Evolutionary conservation across 805 yeast species (phyloP), one percentile per base, ranked within the genome.

Genomic region (Ogataea henricii): DNA sequence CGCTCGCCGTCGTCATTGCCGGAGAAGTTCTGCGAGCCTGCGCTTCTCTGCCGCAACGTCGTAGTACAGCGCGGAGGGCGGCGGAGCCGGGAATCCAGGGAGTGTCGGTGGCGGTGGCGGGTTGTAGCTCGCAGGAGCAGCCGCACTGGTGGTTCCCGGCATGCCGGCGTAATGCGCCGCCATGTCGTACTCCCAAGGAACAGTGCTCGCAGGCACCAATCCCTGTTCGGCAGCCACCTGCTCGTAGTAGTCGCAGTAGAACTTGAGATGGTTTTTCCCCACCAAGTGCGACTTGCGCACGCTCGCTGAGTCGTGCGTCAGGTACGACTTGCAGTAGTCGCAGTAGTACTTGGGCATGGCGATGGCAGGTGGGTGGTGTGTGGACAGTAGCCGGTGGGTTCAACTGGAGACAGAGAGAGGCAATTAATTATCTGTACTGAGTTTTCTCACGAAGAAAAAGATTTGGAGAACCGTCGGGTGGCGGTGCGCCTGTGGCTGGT

Each of bases 261-360:
- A 73, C 51, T 78, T 76, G 36, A 87, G 71, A 65, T 89, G 97
- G 64, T 87, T 84, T 57, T 79, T 81, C 8, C 97, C 97, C 33
- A 77, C 70, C 35, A 87, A 65, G 66, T 89, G 97, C 35, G 89
- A 82, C 59, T 85, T 84, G 18, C 96, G 69, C 46, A 89, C 96
- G 68, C 94, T 85, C 57, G 81, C 72, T n/a, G 94, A 85, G 66
- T 89, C 96, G 63, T 89, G 96, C 1, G 96, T 89, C 48, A 90
- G 70, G 58, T 85, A 85, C 16, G 89, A 81, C 60, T 82, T 82
- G 64, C 96, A 89, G 63, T 89, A 89, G 56, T 86, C 94, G 66
- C 96, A 89, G 68, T 84, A 86, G 64, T 83, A 87, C 53, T 83
- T 78, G 2, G 82, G 85, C 90, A 85, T 82, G 13, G 34, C 10